Base-by-base conservation (phyloP, 2,329 filamentous ascomycete species). In the Pleurostoma richardsiae region DNA sequence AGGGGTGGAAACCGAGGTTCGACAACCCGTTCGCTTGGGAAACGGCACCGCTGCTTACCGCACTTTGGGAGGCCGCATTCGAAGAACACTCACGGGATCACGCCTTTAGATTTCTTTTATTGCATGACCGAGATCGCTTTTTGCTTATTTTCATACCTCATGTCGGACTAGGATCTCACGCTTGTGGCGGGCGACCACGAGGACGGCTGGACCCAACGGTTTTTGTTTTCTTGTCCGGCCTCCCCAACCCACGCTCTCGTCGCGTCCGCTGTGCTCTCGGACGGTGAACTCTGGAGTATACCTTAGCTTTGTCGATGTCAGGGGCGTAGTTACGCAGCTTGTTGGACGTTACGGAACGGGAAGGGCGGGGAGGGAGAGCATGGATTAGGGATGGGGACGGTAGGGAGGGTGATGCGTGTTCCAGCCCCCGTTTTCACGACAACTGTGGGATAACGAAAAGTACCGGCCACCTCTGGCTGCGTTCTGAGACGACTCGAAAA, bases 101-200 rank as follows among this genome's bases (percentile, higher is more conserved):
- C 30, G 43, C 43, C 43, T 49, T 33, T 52, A 55, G 48, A 53
- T 54, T 56, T 52, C 52, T 51, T 52, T 54, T 53, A 40, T 50
- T 49, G 52, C 55, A 52, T 52, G 53, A 55, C 51, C 43, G 46
- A 54, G 45, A 50, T 58, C 53, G 51, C 49, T 52, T 50, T 19
- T 48, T 50, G 50, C 49, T 54, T 56, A 46, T 47, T 50, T 49
- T 46, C 50, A 59, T 62, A 61, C 61, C 59, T 63, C 59, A 63
- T 64, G 59, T 64, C 64, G 62, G 55, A 62, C 60, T 62, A 60
- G 56, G 61, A 61, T 54, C 58, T 59, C 57, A 51, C 57, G 56
- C 58, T 57, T 60, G 60, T 58, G 60, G 61, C 57, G 49, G 57
- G 50, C 46, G 52, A 54, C 56, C 56, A 58, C 56, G 53, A 59